phyloP scores from a whole-genome alignment of 306 rosid genomes.

The Trifolium pratense region DNA sequence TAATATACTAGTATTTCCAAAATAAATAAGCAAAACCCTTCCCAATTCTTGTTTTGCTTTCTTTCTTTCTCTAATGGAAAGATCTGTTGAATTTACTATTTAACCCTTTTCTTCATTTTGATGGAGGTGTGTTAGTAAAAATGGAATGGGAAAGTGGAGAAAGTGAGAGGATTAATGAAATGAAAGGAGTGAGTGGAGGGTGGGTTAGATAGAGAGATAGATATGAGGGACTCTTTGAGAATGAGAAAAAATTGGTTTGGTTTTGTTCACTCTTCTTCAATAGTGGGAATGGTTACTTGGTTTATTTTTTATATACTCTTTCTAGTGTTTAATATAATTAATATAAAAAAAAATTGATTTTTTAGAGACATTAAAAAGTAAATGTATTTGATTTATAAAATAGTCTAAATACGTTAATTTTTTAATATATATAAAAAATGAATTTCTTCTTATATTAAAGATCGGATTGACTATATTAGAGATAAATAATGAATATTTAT shows the following conservation, averaged over 20 bases:
- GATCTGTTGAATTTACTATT: constrained; percentile 9
- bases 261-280: constrained; percentile 7
- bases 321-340: no score
- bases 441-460: no score
- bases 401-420: no score
- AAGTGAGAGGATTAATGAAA: constrained; percentile 13
- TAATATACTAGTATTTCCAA: neutral
- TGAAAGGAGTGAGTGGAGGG: neutral
- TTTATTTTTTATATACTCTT: no score
- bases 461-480: no score
- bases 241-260: constrained; percentile 12
- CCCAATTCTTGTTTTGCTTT: neutral
- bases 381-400: no score
- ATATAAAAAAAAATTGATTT: no score
- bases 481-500: neutral
- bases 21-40: no score
- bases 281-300: neutral
- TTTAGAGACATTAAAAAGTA: no score
- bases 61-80: no score
- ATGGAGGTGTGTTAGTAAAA: neutral
- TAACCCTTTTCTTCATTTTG: neutral
- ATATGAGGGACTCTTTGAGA: constrained; percentile 2
- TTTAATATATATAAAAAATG: no score
- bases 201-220: neutral
- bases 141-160: neutral